Base-by-base conservation (phyloP, 768 basidiomycete species). In the Glaciozyma martinii region DNA sequence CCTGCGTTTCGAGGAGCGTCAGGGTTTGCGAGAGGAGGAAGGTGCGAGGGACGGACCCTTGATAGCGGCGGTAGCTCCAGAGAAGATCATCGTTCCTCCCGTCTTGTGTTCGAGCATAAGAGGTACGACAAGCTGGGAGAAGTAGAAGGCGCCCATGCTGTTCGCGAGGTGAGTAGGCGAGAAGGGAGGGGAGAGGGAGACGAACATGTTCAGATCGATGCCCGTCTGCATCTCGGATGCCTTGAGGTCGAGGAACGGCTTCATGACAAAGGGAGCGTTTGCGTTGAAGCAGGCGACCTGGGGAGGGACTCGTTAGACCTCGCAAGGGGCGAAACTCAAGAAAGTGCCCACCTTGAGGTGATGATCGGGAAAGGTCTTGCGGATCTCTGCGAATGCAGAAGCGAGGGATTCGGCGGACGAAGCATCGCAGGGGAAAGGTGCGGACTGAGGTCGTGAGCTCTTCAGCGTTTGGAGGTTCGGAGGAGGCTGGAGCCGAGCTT, bases 201-300 rank as follows among this genome's bases (percentile, higher is more conserved):
- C 30, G 13, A 16, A 60, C 46, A 71, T 13, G 61, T 67, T 67
- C 16, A 67, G 16, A 16, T 65, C 63, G n/a, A 74, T 25, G 23
- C 60, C 63, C 4, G 63, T 56, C 4, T 40, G 12, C 29, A 65
- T n/a, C 18, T 64, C 65, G 27, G 61, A 21, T 30, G 52, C 37
- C 6, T n/a, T 8, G 6, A 70, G 40, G 13, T 75, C 74, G 56
- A 75, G 70, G 70, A 75, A 75, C 5, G 70, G 70, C 33, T 65
- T 69, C 32, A 70, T 40, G 23, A 62, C 23, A 50, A 71, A 69
- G 18, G 67, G 63, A 27, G 61, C 64, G 32, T 63, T 68, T 23
- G 65, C 72, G 60, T 74, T 74, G 71, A 67, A 74, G 30, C 70
- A 32, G 16, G 70, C 72, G 2, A 57, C 57, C 32, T 56, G 25